Evolutionary conservation across 495 filamentous ascomycete genomes (phyloP), one percentile per base, ranked within the genome.

Genomic region (Xeromyces bisporus): DNA sequence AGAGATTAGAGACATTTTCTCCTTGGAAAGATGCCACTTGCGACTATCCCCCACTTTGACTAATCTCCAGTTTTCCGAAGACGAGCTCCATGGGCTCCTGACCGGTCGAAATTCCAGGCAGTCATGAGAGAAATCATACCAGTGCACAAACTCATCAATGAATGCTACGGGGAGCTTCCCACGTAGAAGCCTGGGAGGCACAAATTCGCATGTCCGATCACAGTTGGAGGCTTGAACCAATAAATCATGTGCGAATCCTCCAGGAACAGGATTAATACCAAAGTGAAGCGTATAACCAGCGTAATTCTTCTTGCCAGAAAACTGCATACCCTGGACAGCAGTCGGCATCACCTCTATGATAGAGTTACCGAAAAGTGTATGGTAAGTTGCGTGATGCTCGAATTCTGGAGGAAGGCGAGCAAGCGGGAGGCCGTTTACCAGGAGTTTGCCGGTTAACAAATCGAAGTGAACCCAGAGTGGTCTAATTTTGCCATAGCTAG

Each of bases 351-450:
- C 31, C 30, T 57, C 48, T 2, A 58, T 10, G 2, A 35, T 15
- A 11, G 41, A 24, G 23, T 57, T 44, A 38, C 53, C 35, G 60
- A 72, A 56, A 44, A 69, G 31, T 43, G 12, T 21, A 34, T 21
- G 17, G 48, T 56, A 47, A n/a, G 40, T 38, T 38, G 53, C 25
- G 59, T 71, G 52, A 0, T 8, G 12, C 26, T 58, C 50, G 36
- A 64, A 77, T 4, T 56, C 37, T 3, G 15, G 9, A 0, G 72
- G 72, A 0, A 73, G 53, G 13, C 62, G 55, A 8, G 53, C 46
- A 7, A 75, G 36, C 0, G 69, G 71, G 1, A 43, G 37, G 1
- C 68, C 69, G 34, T 75, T 55, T 9, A 77, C 55, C 13, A 77
- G 58, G 1, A 79, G 53, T 18, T 60, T 48, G 0, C 69, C 69